Base-by-base conservation (phyloP, 108 stramenopile genomes). In the Skeletonema grethae region DNA sequence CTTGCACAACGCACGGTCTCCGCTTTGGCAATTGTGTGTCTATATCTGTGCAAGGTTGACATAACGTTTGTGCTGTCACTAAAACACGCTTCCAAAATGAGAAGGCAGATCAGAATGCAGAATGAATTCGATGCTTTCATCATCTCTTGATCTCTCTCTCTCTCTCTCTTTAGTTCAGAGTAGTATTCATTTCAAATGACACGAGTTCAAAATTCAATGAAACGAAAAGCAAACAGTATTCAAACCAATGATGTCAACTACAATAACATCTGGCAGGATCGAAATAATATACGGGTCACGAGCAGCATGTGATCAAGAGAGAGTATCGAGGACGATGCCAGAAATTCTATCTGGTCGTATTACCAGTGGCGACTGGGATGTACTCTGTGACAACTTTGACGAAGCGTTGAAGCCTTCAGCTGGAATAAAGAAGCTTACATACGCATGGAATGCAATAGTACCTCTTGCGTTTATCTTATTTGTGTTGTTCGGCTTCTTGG, bases 231-330 rank as follows among this genome's bases (percentile, higher is more conserved):
- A 53, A 53, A 1, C 22, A 7, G 24, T 12, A 11, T 12, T 12
- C 38, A n/a, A 43, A n/a, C 3, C 1, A 8, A 53, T 22, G 7
- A 53, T 53, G 50, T 20, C 50, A 53, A 22, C 20, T 53, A 22
- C 22, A 53, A 9, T 22, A 24, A 24, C 50, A 43, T 43, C 41
- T 53, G 50, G 22, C 4, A 53, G 50, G 5, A 53, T 53, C 41
- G 50, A 53, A 8, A 24, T 53, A 8, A 24, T 53, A 53, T 53
- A 53, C 20, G 50, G 50, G 22, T 53, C 50, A 7, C 46, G 16
- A 53, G 22, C 50, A 20, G 22, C 50, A 53, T 53, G 50, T 53
- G 50, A 53, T 53, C 50, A 53, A 53, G 50, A 53, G 50, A 53
- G 20, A 7, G 50, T 53, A 53, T 53, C 50, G 20, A 53, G 50